A percentile compares a stretch with the other conserved stretches of the same genome.
Evolutionary conservation across 202 grass and related monocot genomes (phyloP).

Genomic region (Brachypodium distachyon): DNA sequence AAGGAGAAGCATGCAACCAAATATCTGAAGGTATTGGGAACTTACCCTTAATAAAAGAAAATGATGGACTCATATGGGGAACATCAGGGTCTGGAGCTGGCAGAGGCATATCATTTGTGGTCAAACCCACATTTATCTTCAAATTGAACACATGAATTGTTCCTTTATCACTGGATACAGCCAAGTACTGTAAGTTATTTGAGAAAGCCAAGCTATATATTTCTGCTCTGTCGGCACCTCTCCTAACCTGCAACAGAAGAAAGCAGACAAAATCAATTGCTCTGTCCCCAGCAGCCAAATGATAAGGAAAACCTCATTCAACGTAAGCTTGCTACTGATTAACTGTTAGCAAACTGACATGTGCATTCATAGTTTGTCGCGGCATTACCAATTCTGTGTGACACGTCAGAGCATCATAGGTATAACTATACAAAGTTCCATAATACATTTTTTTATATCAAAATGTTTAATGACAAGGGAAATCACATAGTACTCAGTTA

Average conservation of each 20-base stretch:
- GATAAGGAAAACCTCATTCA: not conserved
- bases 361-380: not conserved
- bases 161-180: slow-evolving; percentile 94
- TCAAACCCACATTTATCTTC: slow-evolving; percentile 73
- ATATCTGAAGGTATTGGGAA: not conserved
- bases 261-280: not conserved
- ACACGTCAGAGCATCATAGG: not conserved
- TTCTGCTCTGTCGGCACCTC: slow-evolving; percentile 95
- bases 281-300: not conserved
- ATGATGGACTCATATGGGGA: slow-evolving; percentile 50
- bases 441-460: not conserved
- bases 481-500: not conserved
- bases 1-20: not conserved
- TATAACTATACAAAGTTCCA: not conserved
- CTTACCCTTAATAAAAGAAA: slow-evolving; percentile 92
- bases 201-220: slow-evolving; percentile 98
- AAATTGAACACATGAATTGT: slow-evolving; percentile 94
- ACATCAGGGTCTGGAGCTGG: slow-evolving; percentile 55
- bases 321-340: not conserved
- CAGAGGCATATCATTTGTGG: slow-evolving; percentile 58
- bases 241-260: slow-evolving; percentile 64
- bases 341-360: not conserved
- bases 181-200: slow-evolving; percentile 73
- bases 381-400: not conserved
- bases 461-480: not conserved